Conservation (phyloP, 2,329 filamentous ascomycete species). For the Talaromyces verruculosus region DNA sequence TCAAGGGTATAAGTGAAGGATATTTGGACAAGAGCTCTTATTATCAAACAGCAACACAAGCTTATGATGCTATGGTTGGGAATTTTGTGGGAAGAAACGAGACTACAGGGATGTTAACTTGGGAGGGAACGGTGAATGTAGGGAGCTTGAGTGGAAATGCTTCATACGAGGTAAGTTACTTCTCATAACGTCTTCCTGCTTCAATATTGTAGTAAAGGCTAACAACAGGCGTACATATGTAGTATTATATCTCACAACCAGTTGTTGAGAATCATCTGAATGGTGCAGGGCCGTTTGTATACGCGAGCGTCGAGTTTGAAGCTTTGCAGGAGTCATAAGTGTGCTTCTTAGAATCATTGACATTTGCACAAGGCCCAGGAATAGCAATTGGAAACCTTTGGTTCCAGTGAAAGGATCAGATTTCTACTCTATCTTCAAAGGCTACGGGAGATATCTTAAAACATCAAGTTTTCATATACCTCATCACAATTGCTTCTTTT, state of each 20-base stretch:
- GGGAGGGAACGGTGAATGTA: neutral
- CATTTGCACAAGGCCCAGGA: neutral
- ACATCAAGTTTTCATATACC: too few species aligned
- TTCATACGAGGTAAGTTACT: neutral
- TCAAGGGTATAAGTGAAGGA: neutral
- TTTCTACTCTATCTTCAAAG: neutral
- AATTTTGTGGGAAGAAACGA: neutral
- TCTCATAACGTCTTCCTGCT: neutral
- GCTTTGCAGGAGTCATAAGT: neutral
- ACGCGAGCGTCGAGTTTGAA: neutral
- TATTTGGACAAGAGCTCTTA: neutral
- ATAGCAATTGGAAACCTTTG: neutral
- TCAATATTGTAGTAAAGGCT: neutral
- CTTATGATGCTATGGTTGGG: neutral
- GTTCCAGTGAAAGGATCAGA: too few species aligned
- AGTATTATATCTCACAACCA: neutral
- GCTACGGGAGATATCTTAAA: neutral
- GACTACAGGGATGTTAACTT: neutral
- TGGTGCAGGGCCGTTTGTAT: conserved; percentile 4
- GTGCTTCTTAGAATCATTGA: neutral
- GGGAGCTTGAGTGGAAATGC: neutral
- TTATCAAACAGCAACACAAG: neutral
- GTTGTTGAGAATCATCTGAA: neutral
- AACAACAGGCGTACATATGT: too few species aligned
- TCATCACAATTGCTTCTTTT: too few species aligned